Percentiles rank a stretch among this genome's conserved stretches.
phyloP scores from a whole-genome alignment of 345 rosid genomes.

The Populus alba region DNA sequence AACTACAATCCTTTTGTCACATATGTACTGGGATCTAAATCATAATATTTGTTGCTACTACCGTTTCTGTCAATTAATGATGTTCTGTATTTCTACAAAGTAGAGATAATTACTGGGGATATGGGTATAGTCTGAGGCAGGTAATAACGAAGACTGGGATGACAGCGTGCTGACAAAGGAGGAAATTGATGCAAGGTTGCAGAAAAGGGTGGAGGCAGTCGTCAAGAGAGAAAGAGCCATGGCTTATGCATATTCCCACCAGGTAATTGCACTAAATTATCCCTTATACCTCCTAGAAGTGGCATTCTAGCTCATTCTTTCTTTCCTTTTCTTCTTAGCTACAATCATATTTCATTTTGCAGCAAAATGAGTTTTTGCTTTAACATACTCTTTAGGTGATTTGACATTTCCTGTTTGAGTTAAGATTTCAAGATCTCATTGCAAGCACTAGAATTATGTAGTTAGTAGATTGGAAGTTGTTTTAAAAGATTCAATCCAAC shows the following conservation, averaged over 20 bases:
- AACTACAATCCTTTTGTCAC: background rate
- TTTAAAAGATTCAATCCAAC: background rate
- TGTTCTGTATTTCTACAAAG: background rate
- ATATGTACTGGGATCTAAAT: background rate
- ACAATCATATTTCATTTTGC: background rate
- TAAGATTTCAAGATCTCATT: background rate
- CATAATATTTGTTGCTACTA: background rate
- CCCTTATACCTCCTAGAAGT: background rate
- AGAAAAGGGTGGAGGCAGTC: constrained; percentile 72
- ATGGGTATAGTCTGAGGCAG: constrained; percentile 59
- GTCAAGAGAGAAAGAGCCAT: constrained; percentile 85
- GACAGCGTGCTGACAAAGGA: constrained; percentile 74
- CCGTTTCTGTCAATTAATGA: background rate
- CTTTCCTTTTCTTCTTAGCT: background rate
- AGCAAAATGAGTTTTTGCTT: background rate
- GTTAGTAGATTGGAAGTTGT: background rate
- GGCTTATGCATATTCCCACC: constrained; percentile 87
- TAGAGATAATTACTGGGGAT: constrained; percentile 4
- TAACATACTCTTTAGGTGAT: background rate
- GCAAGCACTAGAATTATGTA: background rate
- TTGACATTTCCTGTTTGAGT: background rate
- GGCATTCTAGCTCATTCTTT: background rate
- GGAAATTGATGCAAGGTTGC: constrained; percentile 68
- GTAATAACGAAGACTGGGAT: constrained; percentile 70
- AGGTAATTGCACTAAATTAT: constrained; percentile 40